These are phyloP conservation scores for Hirsutella rhossiliensis DNA, from an alignment of 2,329 filamentous ascomycete species.

Conservation along the genomic window DNA sequence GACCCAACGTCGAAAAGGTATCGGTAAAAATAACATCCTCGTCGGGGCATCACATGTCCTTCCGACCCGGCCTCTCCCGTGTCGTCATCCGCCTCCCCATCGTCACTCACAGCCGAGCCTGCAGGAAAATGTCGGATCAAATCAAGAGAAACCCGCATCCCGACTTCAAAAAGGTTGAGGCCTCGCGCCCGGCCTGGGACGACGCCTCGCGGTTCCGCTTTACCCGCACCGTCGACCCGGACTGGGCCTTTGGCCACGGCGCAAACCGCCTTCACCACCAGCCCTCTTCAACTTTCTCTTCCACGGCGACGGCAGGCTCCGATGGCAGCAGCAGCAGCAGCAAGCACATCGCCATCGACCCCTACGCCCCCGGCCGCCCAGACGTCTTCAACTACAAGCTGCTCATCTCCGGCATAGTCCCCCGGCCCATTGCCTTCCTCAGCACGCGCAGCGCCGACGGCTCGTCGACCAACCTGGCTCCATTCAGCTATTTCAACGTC, in stretches of 20 bases:
- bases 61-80: neutral
- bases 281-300: neutral
- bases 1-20: no score
- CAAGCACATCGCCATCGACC: constrained; percentile 68
- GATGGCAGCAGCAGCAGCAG: constrained; percentile 1
- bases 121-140: constrained; percentile 12
- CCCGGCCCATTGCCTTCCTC: constrained; percentile 64
- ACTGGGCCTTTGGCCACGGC: constrained; percentile 55
- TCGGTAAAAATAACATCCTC: no score
- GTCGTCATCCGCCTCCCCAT: neutral
- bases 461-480: constrained; percentile 58
- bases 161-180: constrained; percentile 65
- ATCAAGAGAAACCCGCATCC: constrained; percentile 54
- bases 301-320: no score
- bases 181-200: constrained; percentile 50
- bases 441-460: constrained; percentile 49
- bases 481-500: constrained; percentile 78
- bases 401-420: constrained; percentile 70
- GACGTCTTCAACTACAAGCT: constrained; percentile 79
- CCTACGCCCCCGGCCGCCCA: constrained; percentile 58
- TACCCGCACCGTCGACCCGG: constrained; percentile 51
- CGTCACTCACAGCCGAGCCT: neutral
- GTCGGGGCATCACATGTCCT: neutral
- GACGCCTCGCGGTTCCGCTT: constrained; percentile 32
- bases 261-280: constrained; percentile 37